Base-by-base conservation (phyloP, 2,329 filamentous ascomycete genomes). In the Coniochaeta pulveracea region DNA sequence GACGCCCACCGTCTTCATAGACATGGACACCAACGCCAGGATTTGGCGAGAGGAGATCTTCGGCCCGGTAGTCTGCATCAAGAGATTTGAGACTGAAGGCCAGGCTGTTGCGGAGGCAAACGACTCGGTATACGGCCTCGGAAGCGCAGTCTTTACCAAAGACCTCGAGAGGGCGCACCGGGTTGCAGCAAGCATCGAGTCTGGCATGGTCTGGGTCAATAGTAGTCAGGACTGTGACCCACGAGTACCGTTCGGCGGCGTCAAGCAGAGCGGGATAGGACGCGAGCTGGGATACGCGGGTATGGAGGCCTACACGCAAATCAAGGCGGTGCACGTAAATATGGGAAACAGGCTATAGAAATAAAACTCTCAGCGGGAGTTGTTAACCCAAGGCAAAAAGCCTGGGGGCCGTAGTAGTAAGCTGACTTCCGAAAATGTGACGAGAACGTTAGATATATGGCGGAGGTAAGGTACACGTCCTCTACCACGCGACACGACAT, bases 91-190 rank as follows among this genome's bases (percentile, higher is more conserved):
- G 38, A 50, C 47, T 6, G 55, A 57, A 40, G 56, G 55, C 25
- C 54, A 60, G 37, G 56, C 54, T 4, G 38, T 58, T 15, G 43
- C 43, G 28, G 39, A 56, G 37, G 50, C 50, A 8, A 60, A 60
- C 37, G 50, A 73, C 45, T 66, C 63, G 2, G 64, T 58, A 0
- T 76, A 77, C 43, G 72, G 72, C 5, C 57, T 77, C 1, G 71
- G 69, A 4, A 60, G 65, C 6, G 66, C 72, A 0, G 51, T 79
- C 4, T 78, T 77, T 42, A 76, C 72, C 1, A 55, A 63, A 45
- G 62, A 76, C 45, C 59, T 76, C 37, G 58, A 50, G 30, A 51
- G 53, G 43, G 59, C 58, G 16, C 60, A 63, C 43, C 47, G 54
- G 22, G 56, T 61, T 6, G 59, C 65, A 19, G 63, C 64, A 37